A percentile compares a stretch with the other conserved stretches of the same genome.
Evolutionary conservation across 768 basidiomycete species (phyloP).

Genomic region (Termitomyces titanicus): DNA sequence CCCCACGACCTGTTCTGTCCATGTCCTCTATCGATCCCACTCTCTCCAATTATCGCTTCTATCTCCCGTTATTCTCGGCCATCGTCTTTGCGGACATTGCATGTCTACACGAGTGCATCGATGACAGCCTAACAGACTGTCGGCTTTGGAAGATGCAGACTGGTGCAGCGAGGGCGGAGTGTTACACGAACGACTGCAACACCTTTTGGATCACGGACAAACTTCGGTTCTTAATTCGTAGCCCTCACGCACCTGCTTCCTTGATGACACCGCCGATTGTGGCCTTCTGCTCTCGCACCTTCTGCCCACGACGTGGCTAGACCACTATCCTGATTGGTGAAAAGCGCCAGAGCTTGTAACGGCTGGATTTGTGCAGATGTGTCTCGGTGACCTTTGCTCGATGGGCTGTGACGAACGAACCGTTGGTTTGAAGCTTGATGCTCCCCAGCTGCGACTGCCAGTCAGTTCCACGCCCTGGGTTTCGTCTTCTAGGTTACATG

Average conservation of each 20-base stretch:
- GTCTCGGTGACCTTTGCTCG: slow-evolving; percentile 8
- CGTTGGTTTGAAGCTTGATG: slow-evolving; percentile 26
- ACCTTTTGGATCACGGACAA: slow-evolving; percentile 19
- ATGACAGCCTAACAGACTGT: slow-evolving; percentile 18
- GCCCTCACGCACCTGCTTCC: slow-evolving; percentile 9
- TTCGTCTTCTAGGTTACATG: slow-evolving; percentile 13
- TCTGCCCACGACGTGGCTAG: slow-evolving; percentile 31
- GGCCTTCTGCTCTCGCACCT: slow-evolving; percentile 16
- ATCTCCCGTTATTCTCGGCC: slow-evolving; percentile 11
- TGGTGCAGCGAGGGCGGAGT: slow-evolving; percentile 24
- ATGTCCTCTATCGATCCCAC: slow-evolving; percentile 13
- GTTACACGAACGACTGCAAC: slow-evolving; percentile 20
- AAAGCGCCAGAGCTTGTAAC: slow-evolving; percentile 10
- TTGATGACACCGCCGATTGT: slow-evolving; percentile 16
- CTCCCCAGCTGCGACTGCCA: slow-evolving; percentile 23
- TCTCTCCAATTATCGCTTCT: slow-evolving; percentile 20
- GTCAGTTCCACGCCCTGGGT: slow-evolving; percentile 13
- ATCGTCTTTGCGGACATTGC: slow-evolving; percentile 30
- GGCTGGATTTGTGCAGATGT: slow-evolving; percentile 9
- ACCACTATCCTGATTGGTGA: slow-evolving; percentile 25
- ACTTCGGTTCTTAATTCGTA: slow-evolving; percentile 10
- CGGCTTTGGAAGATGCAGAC: slow-evolving; percentile 23
- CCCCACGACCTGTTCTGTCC: slow-evolving; percentile 14
- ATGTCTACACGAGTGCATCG: slow-evolving; percentile 24
- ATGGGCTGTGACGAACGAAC: slow-evolving; percentile 14